Conservation (phyloP, 306 rosid species). For the Oxytropis ochrocephala region DNA sequence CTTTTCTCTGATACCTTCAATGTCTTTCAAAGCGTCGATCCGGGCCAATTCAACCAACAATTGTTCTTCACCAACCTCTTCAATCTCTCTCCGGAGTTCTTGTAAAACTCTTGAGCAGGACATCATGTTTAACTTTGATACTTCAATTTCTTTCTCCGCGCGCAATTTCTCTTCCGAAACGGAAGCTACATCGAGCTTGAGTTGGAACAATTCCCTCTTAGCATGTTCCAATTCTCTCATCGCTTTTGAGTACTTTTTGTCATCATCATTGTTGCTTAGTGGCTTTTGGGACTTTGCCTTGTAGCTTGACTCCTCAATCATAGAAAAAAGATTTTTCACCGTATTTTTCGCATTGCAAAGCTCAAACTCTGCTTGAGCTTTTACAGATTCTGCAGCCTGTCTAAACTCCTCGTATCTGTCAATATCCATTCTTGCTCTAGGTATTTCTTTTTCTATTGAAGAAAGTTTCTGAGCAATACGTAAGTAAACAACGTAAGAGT, state of each 20-base stretch:
- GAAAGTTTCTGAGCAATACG: conserved; percentile 26
- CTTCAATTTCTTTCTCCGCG: conserved; percentile 44
- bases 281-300: background rate
- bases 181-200: conserved; percentile 63
- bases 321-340: conserved; percentile 34
- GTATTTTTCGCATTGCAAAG: conserved; percentile 37
- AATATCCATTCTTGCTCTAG: conserved; percentile 20
- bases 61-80: conserved; percentile 61
- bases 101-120: conserved; percentile 29
- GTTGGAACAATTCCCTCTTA: conserved; percentile 53
- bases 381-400: conserved; percentile 39
- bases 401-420: no score
- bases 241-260: conserved; percentile 32
- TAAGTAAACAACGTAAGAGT: background rate
- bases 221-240: conserved; percentile 56
- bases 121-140: conserved; percentile 27
- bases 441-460: conserved; percentile 54
- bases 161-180: conserved; percentile 44
- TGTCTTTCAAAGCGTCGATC: conserved; percentile 75
- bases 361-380: conserved; percentile 50
- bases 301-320: conserved; percentile 36
- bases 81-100: conserved; percentile 49
- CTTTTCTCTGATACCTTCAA: conserved; percentile 38
- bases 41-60: conserved; percentile 64
- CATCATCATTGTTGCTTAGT: no score